phyloP scores from a whole-genome alignment of 2,329 filamentous ascomycete species.

The Dactylonectria macrodidyma region DNA sequence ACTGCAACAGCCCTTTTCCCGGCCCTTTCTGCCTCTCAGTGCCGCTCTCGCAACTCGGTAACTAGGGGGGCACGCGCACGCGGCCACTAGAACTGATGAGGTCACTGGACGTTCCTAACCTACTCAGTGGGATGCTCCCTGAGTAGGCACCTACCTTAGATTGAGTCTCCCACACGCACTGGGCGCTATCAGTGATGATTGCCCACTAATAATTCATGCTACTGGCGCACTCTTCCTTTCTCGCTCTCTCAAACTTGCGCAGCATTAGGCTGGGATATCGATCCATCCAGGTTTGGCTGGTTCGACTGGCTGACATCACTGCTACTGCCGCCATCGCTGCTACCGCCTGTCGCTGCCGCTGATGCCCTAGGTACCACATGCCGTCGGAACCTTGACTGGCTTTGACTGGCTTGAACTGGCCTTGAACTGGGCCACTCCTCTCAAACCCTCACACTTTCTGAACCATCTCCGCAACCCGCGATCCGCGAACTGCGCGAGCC shows the following conservation, averaged over 20 bases:
- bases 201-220: too few species aligned
- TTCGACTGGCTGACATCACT: conserved; percentile 31
- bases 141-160: background rate
- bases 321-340: background rate
- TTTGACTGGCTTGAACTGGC: too few species aligned
- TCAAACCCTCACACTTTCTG: conserved; percentile 18
- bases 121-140: background rate
- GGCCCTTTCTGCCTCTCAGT: background rate
- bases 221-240: conserved; percentile 8
- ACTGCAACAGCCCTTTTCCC: conserved; percentile 1
- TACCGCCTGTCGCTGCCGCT: background rate
- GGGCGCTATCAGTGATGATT: too few species aligned
- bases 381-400: conserved; percentile 12
- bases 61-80: background rate
- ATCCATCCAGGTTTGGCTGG: too few species aligned
- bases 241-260: background rate
- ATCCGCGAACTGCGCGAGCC: conserved; percentile 26
- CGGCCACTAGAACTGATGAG: background rate
- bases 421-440: background rate
- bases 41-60: conserved; percentile 2
- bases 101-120: background rate
- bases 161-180: background rate
- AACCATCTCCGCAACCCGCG: conserved; percentile 26
- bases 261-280: background rate
- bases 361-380: conserved; percentile 22